These are phyloP conservation scores for Nemania sp. DNA, from an alignment of 2,329 filamentous ascomycete genomes.

Conservation along the genomic window DNA sequence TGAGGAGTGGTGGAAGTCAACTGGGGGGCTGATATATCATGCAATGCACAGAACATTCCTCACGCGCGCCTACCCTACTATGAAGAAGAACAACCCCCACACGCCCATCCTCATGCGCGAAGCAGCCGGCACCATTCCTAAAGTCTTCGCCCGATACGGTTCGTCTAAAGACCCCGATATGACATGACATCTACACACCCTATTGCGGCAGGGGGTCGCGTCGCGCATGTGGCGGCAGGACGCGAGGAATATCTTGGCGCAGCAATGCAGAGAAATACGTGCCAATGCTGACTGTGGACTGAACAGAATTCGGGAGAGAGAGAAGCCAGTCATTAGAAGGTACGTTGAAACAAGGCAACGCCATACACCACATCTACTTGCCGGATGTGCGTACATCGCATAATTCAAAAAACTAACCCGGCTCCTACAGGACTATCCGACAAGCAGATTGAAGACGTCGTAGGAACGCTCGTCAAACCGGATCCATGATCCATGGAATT, in stretches of 20 bases:
- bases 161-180: conserved; percentile 39
- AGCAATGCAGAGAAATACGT: background rate
- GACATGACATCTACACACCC: no score
- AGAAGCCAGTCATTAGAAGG: conserved; percentile 60
- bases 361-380: no score
- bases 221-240: no score
- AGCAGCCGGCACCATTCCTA: conserved; percentile 80
- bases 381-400: background rate
- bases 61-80: conserved; percentile 87
- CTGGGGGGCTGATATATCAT: background rate
- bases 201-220: no score
- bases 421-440: conserved; percentile 52
- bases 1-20: background rate
- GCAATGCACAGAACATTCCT: conserved; percentile 73
- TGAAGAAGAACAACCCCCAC: conserved; percentile 98
- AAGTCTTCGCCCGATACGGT: conserved; percentile 94
- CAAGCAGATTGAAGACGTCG: conserved; percentile 64
- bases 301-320: conserved; percentile 58
- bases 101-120: conserved; percentile 94
- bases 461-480: conserved; percentile 57
- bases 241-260: no score
- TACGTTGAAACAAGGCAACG: conserved; percentile 12
- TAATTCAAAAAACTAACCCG: background rate
- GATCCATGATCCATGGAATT: conserved; percentile 33
- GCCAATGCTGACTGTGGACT: conserved; percentile 25